Evolutionary conservation across 345 rosid genomes (phyloP).

Genomic region (Cardamine resedifolia): DNA sequence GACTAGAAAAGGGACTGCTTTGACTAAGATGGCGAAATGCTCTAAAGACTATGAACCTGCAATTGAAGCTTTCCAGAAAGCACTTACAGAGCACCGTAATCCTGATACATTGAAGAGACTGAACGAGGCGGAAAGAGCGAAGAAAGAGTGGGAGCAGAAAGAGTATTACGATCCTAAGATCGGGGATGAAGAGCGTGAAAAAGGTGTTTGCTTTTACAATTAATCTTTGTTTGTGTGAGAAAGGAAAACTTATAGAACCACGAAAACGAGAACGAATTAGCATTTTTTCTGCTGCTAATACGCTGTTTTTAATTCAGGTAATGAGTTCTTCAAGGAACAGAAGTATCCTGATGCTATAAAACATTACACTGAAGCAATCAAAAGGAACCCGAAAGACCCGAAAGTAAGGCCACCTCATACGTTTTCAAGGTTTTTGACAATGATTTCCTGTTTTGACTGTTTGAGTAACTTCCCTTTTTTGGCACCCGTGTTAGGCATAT

Average conservation of each 20-base stretch:
- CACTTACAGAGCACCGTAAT: constrained; percentile 94
- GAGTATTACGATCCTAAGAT: constrained; percentile 81
- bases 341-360: constrained; percentile 87
- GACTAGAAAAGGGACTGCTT: constrained; percentile 93
- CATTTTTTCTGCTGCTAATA: not conserved
- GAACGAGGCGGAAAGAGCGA: constrained; percentile 80
- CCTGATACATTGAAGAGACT: constrained; percentile 88
- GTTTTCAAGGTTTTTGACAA: not conserved
- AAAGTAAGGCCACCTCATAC: constrained; percentile 44
- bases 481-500: constrained; percentile 52
- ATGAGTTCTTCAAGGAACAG: constrained; percentile 77
- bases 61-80: constrained; percentile 91
- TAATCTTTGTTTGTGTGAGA: not conserved
- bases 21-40: constrained; percentile 67
- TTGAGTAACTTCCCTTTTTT: not conserved
- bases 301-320: constrained; percentile 48
- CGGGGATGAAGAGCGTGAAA: constrained; percentile 91
- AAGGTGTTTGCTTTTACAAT: constrained; percentile 50
- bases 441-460: not conserved
- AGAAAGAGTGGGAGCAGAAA: constrained; percentile 81
- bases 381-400: constrained; percentile 76
- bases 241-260: not conserved
- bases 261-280: not conserved
- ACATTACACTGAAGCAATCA: constrained; percentile 86
- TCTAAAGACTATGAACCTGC: constrained; percentile 83